Conservation (phyloP, 177 flowering plant species). For the Vitis hybrid region DNA sequence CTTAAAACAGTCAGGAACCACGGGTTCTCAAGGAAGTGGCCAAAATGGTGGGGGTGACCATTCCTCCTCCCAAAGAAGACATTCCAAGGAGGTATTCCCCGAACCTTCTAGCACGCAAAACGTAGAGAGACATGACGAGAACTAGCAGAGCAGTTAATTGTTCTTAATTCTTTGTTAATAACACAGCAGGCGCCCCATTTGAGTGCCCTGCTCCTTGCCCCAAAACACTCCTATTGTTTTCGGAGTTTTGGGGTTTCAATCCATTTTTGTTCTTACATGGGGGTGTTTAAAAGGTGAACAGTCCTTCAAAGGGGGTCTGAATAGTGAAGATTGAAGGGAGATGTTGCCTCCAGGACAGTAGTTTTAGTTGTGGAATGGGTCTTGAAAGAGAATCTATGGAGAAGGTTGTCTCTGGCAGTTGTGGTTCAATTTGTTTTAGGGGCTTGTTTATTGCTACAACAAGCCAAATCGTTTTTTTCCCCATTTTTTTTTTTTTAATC, state of each 20-base stretch:
- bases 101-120: conserved; percentile 47
- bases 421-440: conserved; percentile 21
- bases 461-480: conserved; percentile 23
- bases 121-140: conserved; percentile 38
- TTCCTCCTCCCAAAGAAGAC: conserved; percentile 53
- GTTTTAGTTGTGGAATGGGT: conserved; percentile 2
- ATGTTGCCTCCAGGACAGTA: not conserved
- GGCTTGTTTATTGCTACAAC: conserved; percentile 31
- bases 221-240: conserved; percentile 1
- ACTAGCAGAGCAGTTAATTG: conserved; percentile 18
- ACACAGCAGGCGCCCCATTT: conserved; percentile 56
- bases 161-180: conserved; percentile 52
- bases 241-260: conserved; percentile 9
- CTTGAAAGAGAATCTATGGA: not conserved
- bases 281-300: not conserved
- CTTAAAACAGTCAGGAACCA: conserved; percentile 38
- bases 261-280: conserved; percentile 5
- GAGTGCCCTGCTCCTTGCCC: conserved; percentile 43
- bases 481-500: conserved; percentile 11
- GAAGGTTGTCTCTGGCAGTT: conserved; percentile 11
- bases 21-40: conserved; percentile 48
- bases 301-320: not conserved
- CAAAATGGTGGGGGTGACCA: conserved; percentile 30
- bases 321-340: not conserved
- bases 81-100: conserved; percentile 61